These are phyloP conservation scores for Collybiopsis confluens DNA, from an alignment of 768 basidiomycete species.

Conservation along the genomic window DNA sequence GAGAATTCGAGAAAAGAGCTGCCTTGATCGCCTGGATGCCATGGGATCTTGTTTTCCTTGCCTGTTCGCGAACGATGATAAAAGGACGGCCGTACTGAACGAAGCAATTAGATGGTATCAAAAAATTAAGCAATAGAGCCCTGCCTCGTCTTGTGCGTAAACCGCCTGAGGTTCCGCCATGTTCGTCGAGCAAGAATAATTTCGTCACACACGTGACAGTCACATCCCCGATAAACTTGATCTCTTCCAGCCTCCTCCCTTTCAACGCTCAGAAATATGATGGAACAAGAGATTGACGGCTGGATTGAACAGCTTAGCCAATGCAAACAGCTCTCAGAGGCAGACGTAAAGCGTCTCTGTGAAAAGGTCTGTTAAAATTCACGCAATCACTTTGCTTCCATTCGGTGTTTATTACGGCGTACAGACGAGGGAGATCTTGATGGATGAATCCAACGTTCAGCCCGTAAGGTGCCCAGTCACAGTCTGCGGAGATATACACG, in stretches of 20 bases:
- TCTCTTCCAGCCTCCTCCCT: not conserved
- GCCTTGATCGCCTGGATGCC: conserved; percentile 96
- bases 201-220: not conserved
- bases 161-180: conserved; percentile 59
- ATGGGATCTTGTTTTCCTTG: conserved; percentile 86
- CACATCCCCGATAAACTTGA: not conserved
- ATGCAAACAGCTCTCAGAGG: conserved; percentile 95
- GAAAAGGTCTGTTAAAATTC: conserved; percentile 75
- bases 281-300: conserved; percentile 83
- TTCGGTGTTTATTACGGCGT: conserved; percentile 11
- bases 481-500: conserved; percentile 99
- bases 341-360: conserved; percentile 95
- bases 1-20: conserved; percentile 2
- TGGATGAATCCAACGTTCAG: conserved; percentile 99
- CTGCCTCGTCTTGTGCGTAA: conserved; percentile 84
- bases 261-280: conserved; percentile 13
- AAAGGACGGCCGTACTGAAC: conserved; percentile 90
- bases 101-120: conserved; percentile 4
- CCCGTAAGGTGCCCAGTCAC: conserved; percentile 98
- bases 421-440: conserved; percentile 95
- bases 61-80: conserved; percentile 93
- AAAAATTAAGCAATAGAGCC: not conserved
- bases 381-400: conserved; percentile 11
- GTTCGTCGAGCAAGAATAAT: conserved; percentile 15
- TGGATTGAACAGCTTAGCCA: conserved; percentile 97